A percentile compares a stretch with the other conserved stretches of the same genome.
These are phyloP conservation scores for Vitis rotundifolia DNA, from an alignment of 164 flowering plant species.

Conservation along the genomic window DNA sequence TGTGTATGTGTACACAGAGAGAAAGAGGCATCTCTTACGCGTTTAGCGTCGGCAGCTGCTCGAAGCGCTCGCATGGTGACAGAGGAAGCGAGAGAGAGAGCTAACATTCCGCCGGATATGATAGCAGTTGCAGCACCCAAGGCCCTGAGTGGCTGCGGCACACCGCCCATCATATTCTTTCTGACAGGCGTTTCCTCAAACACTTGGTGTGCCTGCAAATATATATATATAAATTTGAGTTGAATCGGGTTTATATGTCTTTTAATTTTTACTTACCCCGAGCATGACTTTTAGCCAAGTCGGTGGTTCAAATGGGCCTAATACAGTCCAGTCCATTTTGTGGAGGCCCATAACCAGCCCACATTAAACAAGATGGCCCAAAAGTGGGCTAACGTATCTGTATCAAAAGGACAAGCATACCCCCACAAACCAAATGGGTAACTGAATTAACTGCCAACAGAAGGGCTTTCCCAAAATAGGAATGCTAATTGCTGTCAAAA, in stretches of 20 bases:
- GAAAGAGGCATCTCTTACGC: constrained; percentile 16
- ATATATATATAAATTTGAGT: too few relatives aligned
- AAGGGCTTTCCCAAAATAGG: not conserved
- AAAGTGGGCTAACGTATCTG: not conserved
- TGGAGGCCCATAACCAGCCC: not conserved
- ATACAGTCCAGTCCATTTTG: not conserved
- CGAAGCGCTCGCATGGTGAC: constrained; percentile 22
- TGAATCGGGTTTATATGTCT: too few relatives aligned
- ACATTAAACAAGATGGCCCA: too few relatives aligned
- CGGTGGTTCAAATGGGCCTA: too few relatives aligned
- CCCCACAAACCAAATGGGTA: not conserved
- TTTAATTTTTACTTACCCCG: too few relatives aligned
- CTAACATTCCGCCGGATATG: constrained; percentile 30
- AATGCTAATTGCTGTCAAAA: not conserved
- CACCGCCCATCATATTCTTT: constrained; percentile 12
- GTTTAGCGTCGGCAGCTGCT: constrained; percentile 30
- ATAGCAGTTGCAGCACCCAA: constrained; percentile 27
- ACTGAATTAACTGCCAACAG: not conserved
- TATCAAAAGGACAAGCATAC: not conserved
- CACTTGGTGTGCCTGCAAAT: not conserved
- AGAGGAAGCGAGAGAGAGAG: constrained; percentile 37
- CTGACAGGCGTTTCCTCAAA: not conserved
- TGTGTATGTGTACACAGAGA: not conserved
- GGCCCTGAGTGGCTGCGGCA: constrained; percentile 28
- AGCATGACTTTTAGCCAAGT: too few relatives aligned